Conservation (phyloP, 2,329 filamentous ascomycete genomes). For the Arthrobotrys sphaeroides region DNA sequence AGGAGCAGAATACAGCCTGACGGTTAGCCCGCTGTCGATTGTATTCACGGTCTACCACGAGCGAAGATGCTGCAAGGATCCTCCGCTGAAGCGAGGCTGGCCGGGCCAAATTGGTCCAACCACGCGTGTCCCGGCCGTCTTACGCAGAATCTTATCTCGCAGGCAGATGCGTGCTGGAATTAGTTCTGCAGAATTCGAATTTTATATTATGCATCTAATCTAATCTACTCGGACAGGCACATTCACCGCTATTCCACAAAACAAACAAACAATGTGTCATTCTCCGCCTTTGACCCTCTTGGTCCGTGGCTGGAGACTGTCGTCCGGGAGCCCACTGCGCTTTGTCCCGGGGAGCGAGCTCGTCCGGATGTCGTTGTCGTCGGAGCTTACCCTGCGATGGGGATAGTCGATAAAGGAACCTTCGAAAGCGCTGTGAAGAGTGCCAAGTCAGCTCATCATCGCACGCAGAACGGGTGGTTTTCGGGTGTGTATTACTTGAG, state of each 20-base stretch:
- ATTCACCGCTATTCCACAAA: no score
- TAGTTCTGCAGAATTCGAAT: no score
- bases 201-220: background rate
- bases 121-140: background rate
- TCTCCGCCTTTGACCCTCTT: constrained; percentile 71
- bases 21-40: background rate
- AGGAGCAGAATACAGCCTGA: background rate
- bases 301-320: constrained; percentile 72
- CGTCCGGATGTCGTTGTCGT: constrained; percentile 95
- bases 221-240: no score
- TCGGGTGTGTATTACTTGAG: constrained; percentile 70
- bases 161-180: no score
- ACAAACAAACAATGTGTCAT: background rate
- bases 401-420: constrained; percentile 89
- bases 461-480: background rate
- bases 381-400: constrained; percentile 85
- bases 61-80: background rate
- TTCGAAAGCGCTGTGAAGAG: constrained; percentile 70
- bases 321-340: constrained; percentile 83
- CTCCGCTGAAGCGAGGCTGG: constrained; percentile 16
- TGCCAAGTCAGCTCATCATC: background rate
- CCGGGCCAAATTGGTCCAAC: background rate
- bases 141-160: no score
- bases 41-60: no score
- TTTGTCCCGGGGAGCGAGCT: constrained; percentile 91